phyloP scores from a whole-genome alignment of 257 asterid genomes.

The Solanum microdontum region DNA sequence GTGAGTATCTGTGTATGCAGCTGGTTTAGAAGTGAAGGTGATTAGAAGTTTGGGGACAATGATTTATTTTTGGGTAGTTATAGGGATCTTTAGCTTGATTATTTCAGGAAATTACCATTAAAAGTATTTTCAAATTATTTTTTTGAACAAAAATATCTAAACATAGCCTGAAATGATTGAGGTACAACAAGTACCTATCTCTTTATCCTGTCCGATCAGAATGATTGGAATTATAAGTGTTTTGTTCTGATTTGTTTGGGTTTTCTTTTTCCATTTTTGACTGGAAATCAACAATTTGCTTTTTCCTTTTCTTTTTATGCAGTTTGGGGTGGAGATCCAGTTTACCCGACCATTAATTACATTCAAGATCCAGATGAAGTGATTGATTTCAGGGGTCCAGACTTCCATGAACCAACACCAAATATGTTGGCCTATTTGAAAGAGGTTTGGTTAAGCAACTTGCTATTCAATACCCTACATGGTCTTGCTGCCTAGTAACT shows the following conservation, averaged over 20 bases:
- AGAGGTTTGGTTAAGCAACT: slow-evolving; percentile 50
- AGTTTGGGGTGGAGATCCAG: slow-evolving; percentile 99
- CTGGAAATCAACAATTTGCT: background rate
- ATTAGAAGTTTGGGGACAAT: background rate
- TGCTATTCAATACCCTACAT: background rate
- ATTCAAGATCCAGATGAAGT: slow-evolving; percentile 94
- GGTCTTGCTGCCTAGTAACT: background rate
- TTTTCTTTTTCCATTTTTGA: background rate
- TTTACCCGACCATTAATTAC: slow-evolving; percentile 89
- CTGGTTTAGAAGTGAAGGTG: background rate
- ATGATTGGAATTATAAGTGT: background rate
- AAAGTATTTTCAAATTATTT: background rate
- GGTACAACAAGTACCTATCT: background rate
- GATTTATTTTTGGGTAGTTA: background rate
- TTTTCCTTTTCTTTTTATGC: slow-evolving; percentile 10
- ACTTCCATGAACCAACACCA: slow-evolving; percentile 98
- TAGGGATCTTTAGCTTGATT: background rate
- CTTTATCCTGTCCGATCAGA: background rate
- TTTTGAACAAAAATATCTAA: background rate
- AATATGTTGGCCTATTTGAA: slow-evolving; percentile 77
- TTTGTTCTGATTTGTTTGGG: background rate
- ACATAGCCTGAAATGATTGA: background rate
- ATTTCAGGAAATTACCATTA: background rate
- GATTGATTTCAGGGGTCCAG: slow-evolving; percentile 92
- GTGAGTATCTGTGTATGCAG: background rate